Conservation (phyloP, 805 yeast species). For the Yamadazyma phyllophila region DNA sequence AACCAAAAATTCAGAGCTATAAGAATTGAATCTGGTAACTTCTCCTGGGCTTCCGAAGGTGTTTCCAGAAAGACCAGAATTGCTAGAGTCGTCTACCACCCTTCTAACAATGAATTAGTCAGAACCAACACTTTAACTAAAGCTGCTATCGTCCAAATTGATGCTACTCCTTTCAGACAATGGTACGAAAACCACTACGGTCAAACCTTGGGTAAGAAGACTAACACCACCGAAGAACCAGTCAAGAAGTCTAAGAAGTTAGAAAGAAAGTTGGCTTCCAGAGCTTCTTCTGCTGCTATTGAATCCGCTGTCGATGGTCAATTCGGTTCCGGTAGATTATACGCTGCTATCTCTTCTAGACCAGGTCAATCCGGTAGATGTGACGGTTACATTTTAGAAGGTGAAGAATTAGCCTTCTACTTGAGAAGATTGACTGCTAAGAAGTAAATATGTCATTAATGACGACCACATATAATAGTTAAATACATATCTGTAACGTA, state of each 20-base stretch:
- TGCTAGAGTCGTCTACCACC: slow-evolving; percentile 97
- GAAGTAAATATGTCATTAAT: slow-evolving; percentile 58
- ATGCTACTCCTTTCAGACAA: slow-evolving; percentile 99
- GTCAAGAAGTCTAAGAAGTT: slow-evolving; percentile 70
- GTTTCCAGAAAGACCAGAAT: slow-evolving; percentile 98
- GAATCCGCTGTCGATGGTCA: slow-evolving; percentile 92
- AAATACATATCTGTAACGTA: slow-evolving; percentile 13
- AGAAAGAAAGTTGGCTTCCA: slow-evolving; percentile 90
- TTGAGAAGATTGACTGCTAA: slow-evolving; percentile 98
- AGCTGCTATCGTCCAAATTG: slow-evolving; percentile 98
- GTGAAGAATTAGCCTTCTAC: slow-evolving; percentile 99
- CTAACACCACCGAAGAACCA: slow-evolving; percentile 48
- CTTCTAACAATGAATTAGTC: slow-evolving; percentile 99
- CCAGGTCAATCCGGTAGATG: slow-evolving; percentile 99
- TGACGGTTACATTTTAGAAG: slow-evolving; percentile 99
- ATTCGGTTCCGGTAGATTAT: slow-evolving; percentile 98
- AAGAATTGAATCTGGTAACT: slow-evolving; percentile 98
- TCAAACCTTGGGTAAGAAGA: slow-evolving; percentile 75
- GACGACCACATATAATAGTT: slow-evolving; percentile 8
- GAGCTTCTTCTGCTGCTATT: slow-evolving; percentile 81
- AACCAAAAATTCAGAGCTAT: slow-evolving; percentile 99
- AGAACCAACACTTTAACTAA: slow-evolving; percentile 99
- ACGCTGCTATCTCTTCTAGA: slow-evolving; percentile 98
- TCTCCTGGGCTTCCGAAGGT: slow-evolving; percentile 99
- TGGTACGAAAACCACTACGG: slow-evolving; percentile 99